Conservation (phyloP, 2,329 filamentous ascomycete species). For the Colletotrichum sp. region DNA sequence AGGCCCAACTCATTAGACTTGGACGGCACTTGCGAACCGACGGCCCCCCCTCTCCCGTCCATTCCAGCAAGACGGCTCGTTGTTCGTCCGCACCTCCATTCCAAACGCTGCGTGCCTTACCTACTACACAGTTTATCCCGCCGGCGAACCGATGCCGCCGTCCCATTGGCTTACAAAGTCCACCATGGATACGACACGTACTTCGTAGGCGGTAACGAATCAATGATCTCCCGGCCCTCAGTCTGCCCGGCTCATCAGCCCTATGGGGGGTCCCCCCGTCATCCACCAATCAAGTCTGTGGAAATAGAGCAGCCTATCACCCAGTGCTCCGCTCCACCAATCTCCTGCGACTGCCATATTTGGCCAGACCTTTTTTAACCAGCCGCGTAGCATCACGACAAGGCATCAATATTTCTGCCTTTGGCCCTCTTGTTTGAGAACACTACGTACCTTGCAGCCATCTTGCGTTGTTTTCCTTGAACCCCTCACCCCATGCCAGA, state of each 20-base stretch:
- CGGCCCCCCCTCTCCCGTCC: background rate
- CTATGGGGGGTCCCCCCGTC: background rate
- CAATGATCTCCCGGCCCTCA: background rate
- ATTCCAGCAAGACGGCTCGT: background rate
- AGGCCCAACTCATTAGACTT: background rate
- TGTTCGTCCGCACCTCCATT: background rate
- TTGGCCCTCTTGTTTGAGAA: background rate
- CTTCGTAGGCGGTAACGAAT: conserved; percentile 7
- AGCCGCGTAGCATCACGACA: conserved; percentile 1
- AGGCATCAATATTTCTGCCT: conserved; percentile 20
- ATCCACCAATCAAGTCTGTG: conserved; percentile 8
- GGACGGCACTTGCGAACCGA: background rate
- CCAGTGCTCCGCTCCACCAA: conserved; percentile 10
- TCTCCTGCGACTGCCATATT: background rate
- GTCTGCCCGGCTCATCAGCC: conserved; percentile 18
- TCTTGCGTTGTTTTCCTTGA: background rate
- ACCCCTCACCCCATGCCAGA: background rate
- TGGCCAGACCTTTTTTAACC: background rate
- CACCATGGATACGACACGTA: conserved; percentile 1
- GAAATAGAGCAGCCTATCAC: conserved; percentile 22
- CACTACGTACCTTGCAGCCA: background rate
- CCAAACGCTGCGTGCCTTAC: background rate
- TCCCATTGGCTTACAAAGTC: conserved; percentile 7
- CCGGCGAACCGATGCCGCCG: background rate
- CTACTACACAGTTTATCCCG: background rate